These are phyloP conservation scores for Lepidium sativum DNA, from an alignment of 345 rosid species.

Conservation along the genomic window DNA sequence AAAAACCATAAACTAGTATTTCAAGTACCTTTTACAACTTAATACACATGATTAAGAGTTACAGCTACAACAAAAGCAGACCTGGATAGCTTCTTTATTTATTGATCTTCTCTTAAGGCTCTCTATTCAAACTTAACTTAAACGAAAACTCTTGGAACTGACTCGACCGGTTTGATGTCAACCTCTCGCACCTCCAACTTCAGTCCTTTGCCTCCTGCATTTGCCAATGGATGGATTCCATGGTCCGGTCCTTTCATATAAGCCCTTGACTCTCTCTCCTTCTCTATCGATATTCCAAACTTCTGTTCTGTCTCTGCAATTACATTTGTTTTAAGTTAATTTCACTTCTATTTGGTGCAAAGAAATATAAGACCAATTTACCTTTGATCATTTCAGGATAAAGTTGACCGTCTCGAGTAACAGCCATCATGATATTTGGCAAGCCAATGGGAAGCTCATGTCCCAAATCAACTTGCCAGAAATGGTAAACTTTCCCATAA, in stretches of 20 bases:
- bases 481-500: slow-evolving; percentile 65
- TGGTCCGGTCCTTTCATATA: slow-evolving; percentile 53
- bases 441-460: slow-evolving; percentile 64
- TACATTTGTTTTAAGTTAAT: neutral
- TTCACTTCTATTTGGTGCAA: neutral
- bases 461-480: slow-evolving; percentile 85
- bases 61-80: neutral
- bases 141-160: slow-evolving; percentile 50
- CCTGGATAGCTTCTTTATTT: slow-evolving; percentile 13
- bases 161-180: slow-evolving; percentile 38
- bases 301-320: slow-evolving; percentile 42
- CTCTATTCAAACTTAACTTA: slow-evolving; percentile 16
- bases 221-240: slow-evolving; percentile 65
- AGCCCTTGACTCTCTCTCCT: slow-evolving; percentile 45
- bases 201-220: slow-evolving; percentile 58
- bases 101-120: neutral
- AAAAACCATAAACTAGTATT: neutral
- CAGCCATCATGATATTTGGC: slow-evolving; percentile 70
- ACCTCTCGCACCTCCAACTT: slow-evolving; percentile 45
- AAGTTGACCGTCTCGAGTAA: slow-evolving; percentile 63
- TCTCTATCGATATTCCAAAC: slow-evolving; percentile 37
- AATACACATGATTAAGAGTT: neutral
- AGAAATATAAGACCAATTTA: neutral
- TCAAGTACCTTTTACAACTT: slow-evolving; percentile 3
- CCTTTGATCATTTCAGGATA: slow-evolving; percentile 38